These are phyloP conservation scores for Candida sonorensis DNA, from an alignment of 805 yeast genomes.

Conservation along the genomic window DNA sequence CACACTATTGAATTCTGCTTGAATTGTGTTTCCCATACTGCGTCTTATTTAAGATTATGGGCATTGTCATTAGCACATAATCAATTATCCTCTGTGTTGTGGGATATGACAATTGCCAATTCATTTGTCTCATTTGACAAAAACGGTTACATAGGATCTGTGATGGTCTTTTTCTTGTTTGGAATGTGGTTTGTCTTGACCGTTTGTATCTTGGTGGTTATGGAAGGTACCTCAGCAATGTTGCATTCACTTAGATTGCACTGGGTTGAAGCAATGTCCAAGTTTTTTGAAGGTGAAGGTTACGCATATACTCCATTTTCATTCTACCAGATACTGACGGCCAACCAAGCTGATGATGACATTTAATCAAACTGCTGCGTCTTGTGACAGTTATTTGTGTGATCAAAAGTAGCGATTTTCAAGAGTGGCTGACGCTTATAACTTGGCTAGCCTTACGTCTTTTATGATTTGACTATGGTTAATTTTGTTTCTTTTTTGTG, in stretches of 20 bases:
- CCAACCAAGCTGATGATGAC: neutral
- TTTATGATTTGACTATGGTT: no score
- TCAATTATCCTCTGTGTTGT: constrained; percentile 87
- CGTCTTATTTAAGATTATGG: constrained; percentile 94
- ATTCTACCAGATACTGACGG: constrained; percentile 29
- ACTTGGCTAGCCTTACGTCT: no score
- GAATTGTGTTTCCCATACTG: constrained; percentile 97
- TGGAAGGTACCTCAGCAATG: constrained; percentile 99
- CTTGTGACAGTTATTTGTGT: no score
- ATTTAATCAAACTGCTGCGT: neutral
- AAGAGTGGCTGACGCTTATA: no score
- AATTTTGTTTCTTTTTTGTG: no score
- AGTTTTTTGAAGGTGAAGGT: constrained; percentile 97
- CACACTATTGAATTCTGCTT: constrained; percentile 97
- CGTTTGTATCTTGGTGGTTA: constrained; percentile 81
- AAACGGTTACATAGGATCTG: constrained; percentile 59
- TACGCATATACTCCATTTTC: constrained; percentile 83
- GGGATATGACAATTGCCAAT: constrained; percentile 89
- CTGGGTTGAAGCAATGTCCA: constrained; percentile 99
- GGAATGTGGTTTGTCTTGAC: constrained; percentile 95
- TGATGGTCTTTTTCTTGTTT: constrained; percentile 72
- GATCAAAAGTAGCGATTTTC: no score
- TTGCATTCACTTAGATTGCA: constrained; percentile 96
- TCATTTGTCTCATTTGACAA: constrained; percentile 48
- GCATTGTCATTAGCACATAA: constrained; percentile 96